Base-by-base conservation (phyloP, 73 alveolate species). In the Paramecium primaurelia region DNA sequence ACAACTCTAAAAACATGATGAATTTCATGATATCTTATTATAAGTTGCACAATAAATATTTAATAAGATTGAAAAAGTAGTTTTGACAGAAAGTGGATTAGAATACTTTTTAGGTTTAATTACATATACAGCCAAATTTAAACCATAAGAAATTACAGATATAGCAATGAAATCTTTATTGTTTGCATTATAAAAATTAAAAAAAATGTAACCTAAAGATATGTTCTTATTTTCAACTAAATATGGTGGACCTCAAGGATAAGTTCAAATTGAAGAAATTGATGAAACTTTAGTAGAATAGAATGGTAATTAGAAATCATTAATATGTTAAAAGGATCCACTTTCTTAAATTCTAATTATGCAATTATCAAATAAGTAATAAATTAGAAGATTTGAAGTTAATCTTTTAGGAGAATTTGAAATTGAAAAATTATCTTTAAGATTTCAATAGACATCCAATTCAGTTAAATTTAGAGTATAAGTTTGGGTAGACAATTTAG, bases 321-420 rank as follows among this genome's bases (percentile, higher is more conserved):
- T 73, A 8, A 45, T 80, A n/a, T 80, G 91, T 18, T 20, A 42
- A 12, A 44, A 47, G 8, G 91, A 80, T 26, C 91, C 91, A 28
- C 47, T 80, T 3, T 80, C 91, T 10, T 80, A 80, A 18, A 44
- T 80, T 40, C 8, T 42, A 25, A 45, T 80, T 12, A 44, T 38
- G 47, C 34, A 73, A 25, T 4, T 32, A 3, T 45, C 44, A 44
- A 32, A 32, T 22, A 42, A 80, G 16, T 26, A 44, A 26, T 42
- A 80, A 18, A 80, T 80, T 4, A 80, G 91, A 47, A 49, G 47
- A 40, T 80, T 80, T 42, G 44, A 80, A 44, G 58, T 80, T 6
- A 26, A 80, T 47, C 58, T 80, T 20, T 14, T 80, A 25, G 91
- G 91, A 44, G 91, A 80, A 49, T 80, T 80, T 47, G 71, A 45